Conservation (phyloP, 1,139 yeast species). For the Meyerozyma smithsonii region DNA sequence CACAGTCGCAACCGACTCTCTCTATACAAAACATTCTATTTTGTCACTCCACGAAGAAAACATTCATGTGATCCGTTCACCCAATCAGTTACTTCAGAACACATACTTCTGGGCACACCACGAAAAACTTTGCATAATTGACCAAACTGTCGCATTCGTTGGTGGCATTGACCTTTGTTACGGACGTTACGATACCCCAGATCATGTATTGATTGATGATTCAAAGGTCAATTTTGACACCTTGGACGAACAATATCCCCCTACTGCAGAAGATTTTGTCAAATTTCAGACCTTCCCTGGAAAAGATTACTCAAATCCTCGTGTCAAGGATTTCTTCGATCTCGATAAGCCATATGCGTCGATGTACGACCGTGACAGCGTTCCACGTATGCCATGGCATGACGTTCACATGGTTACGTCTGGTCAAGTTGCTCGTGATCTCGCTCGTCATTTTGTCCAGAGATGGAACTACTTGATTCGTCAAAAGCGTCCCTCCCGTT, state of each 20-base stretch:
- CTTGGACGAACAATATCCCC: slow-evolving; percentile 24
- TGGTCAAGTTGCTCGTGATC: slow-evolving; percentile 94
- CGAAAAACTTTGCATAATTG: slow-evolving; percentile 84
- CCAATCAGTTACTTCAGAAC: slow-evolving; percentile 89
- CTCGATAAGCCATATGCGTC: slow-evolving; percentile 86
- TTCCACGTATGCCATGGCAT: slow-evolving; percentile 99
- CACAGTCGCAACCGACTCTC: slow-evolving; percentile 89
- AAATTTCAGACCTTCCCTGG: slow-evolving; percentile 86
- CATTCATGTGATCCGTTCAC: slow-evolving; percentile 88
- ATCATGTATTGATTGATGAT: slow-evolving; percentile 86
- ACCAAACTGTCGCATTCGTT: slow-evolving; percentile 81
- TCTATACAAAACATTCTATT: slow-evolving; percentile 90
- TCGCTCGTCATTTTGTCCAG: slow-evolving; percentile 91
- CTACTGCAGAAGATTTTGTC: slow-evolving; percentile 29
- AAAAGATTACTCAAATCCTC: slow-evolving; percentile 94
- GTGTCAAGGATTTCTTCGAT: slow-evolving; percentile 79
- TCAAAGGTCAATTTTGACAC: slow-evolving; percentile 37
- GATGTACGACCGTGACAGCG: slow-evolving; percentile 76
- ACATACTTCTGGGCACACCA: slow-evolving; percentile 99
- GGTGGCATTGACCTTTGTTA: slow-evolving; percentile 96
- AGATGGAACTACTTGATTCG: slow-evolving; percentile 94
- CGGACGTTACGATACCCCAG: slow-evolving; percentile 96
- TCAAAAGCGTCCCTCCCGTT: slow-evolving; percentile 90
- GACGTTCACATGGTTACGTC: slow-evolving; percentile 95
- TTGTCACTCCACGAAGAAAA: slow-evolving; percentile 77